phyloP scores from a whole-genome alignment of 345 rosid genomes.

The Linum trigynum region DNA sequence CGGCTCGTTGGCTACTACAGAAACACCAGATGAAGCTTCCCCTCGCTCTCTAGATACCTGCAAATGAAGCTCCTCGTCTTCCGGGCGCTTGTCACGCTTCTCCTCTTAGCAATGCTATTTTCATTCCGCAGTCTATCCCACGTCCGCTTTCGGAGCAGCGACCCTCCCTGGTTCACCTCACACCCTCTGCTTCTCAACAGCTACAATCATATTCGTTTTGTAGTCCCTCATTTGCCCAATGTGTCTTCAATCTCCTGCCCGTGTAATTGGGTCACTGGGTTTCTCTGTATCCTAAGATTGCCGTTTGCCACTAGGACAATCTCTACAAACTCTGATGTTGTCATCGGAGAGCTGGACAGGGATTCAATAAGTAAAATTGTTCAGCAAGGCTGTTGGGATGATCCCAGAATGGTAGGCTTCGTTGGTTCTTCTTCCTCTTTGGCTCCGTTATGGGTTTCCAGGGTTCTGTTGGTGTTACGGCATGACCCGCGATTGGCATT shows the following conservation, averaged over 20 bases:
- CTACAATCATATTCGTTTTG: constrained; percentile 15
- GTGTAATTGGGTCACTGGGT: constrained; percentile 39
- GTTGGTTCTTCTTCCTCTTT: constrained; percentile 29
- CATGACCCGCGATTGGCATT: constrained; percentile 44
- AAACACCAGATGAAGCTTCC: background rate
- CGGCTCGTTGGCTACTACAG: background rate
- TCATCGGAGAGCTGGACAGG: constrained; percentile 17
- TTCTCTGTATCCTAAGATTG: constrained; percentile 34
- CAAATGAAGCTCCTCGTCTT: background rate
- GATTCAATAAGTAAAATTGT: constrained; percentile 34
- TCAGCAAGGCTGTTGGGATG: constrained; percentile 36
- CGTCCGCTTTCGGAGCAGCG: constrained; percentile 30
- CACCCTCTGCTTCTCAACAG: constrained; percentile 24
- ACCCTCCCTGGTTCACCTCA: constrained; percentile 1
- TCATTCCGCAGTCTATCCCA: constrained; percentile 37
- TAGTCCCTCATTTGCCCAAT: constrained; percentile 4
- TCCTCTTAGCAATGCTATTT: constrained; percentile 36
- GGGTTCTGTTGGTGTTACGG: constrained; percentile 39
- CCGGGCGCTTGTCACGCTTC: background rate
- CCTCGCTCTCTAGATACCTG: background rate
- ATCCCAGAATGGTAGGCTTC: constrained; percentile 22
- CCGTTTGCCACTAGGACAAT: constrained; percentile 30
- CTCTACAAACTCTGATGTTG: constrained; percentile 14
- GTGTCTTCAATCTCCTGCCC: constrained; percentile 23
- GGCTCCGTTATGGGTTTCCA: constrained; percentile 44